Conservation (phyloP, 768 basidiomycete genomes). For the Postia placenta region DNA sequence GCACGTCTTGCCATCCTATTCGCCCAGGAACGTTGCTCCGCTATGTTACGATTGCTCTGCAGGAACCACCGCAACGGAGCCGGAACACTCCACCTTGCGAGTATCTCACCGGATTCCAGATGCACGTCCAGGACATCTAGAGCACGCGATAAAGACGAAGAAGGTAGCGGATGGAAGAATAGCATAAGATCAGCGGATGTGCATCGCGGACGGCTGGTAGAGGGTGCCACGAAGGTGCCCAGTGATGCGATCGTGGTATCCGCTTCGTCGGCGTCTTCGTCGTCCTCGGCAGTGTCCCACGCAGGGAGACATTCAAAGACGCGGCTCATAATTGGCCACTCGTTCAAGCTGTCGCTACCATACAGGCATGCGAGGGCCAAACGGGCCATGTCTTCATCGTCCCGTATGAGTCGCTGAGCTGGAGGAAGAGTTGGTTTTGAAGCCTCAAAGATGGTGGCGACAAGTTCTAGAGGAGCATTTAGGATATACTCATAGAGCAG, state of each 20-base stretch:
- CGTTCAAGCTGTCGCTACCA: conserved; percentile 61
- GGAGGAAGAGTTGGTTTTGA: conserved; percentile 84
- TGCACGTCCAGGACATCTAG: conserved; percentile 93
- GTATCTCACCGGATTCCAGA: conserved; percentile 87
- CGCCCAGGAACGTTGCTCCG: conserved; percentile 79
- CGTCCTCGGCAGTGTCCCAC: conserved; percentile 64
- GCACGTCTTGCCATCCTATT: conserved; percentile 76
- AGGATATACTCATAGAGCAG: conserved; percentile 71
- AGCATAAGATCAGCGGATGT: conserved; percentile 66
- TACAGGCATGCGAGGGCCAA: conserved; percentile 88
- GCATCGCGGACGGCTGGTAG: conserved; percentile 48
- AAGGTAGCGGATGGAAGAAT: conserved; percentile 78
- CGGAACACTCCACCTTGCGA: conserved; percentile 82
- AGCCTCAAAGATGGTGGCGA: conserved; percentile 76
- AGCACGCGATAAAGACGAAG: conserved; percentile 68
- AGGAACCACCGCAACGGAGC: conserved; percentile 89
- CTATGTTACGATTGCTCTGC: conserved; percentile 57
- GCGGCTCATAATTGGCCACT: conserved; percentile 81
- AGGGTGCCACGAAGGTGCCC: conserved; percentile 72
- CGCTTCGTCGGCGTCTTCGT: conserved; percentile 66
- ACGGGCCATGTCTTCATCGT: conserved; percentile 80
- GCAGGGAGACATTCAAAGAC: conserved; percentile 97
- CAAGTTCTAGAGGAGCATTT: conserved; percentile 56
- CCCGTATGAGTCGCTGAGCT: conserved; percentile 66
- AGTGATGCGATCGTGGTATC: conserved; percentile 79